Evolutionary conservation across 2,329 filamentous ascomycete genomes (phyloP).

Genomic region (Emergomyces orientalis): DNA sequence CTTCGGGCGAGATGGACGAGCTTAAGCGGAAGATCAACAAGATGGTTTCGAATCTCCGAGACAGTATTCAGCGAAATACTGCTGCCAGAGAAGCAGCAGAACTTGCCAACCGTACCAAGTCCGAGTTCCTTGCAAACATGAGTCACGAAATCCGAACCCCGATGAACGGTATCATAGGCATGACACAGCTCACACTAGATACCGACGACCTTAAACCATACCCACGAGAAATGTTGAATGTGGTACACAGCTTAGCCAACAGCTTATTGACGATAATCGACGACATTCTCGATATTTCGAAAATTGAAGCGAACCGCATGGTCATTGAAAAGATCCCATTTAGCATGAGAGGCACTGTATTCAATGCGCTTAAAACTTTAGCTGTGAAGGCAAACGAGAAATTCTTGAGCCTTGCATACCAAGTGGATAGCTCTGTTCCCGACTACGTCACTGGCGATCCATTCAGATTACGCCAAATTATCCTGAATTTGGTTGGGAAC

Average conservation of each 20-base stretch:
- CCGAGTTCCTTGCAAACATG: conserved; percentile 98
- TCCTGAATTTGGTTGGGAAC: conserved; percentile 93
- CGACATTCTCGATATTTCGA: conserved; percentile 59
- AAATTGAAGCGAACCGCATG: conserved; percentile 92
- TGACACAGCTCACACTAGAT: conserved; percentile 93
- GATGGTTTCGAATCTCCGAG: conserved; percentile 92
- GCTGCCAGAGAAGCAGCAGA: conserved; percentile 93
- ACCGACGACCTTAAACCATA: conserved; percentile 91
- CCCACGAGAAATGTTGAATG: conserved; percentile 96
- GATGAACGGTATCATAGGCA: conserved; percentile 96
- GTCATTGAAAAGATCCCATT: conserved; percentile 97
- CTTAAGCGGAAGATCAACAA: conserved; percentile 98
- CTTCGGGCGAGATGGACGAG: conserved; percentile 98
- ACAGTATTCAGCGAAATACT: conserved; percentile 94
- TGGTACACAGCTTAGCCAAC: conserved; percentile 93
- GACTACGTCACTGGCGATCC: conserved; percentile 95
- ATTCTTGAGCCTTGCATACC: conserved; percentile 82
- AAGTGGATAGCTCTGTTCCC: conserved; percentile 85
- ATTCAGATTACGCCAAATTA: conserved; percentile 92
- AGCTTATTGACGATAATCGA: conserved; percentile 96
- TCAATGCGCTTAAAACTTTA: conserved; percentile 92
- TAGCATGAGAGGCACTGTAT: conserved; percentile 85
- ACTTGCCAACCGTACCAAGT: conserved; percentile 94
- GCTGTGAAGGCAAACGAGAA: conserved; percentile 98
- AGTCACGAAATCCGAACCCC: conserved; percentile 96